These are phyloP conservation scores for Gracilaria gracilis DNA, from an alignment of 23 red algal genomes.

Conservation along the genomic window DNA sequence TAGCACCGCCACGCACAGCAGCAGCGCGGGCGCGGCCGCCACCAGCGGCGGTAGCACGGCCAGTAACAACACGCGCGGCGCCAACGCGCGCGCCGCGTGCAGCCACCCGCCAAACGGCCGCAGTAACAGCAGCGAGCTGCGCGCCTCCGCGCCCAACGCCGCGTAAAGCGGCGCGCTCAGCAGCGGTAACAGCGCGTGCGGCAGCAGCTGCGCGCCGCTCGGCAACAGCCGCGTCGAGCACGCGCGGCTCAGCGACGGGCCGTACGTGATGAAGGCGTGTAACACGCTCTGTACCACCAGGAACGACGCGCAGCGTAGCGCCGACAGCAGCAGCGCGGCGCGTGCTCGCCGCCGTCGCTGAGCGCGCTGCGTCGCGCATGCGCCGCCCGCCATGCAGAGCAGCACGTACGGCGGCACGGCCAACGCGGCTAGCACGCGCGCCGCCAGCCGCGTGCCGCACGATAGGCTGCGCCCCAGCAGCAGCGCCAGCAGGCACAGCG, in stretches of 20 bases:
- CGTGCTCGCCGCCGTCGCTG: too few species aligned
- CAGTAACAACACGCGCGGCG: conserved; percentile 2
- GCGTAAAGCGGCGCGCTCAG: not conserved
- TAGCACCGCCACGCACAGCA: not conserved
- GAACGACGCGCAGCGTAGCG: not conserved
- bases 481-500: too few species aligned
- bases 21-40: not conserved
- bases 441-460: too few species aligned
- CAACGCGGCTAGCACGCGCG: too few species aligned
- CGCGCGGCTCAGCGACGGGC: not conserved
- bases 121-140: not conserved
- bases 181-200: not conserved
- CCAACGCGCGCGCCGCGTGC: not conserved
- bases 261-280: not conserved
- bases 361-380: too few species aligned
- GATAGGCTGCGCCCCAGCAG: too few species aligned
- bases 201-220: not conserved
- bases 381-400: too few species aligned
- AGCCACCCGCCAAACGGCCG: not conserved
- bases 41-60: not conserved
- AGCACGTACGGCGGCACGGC: too few species aligned
- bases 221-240: not conserved
- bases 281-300: not conserved
- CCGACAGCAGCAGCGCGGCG: not conserved
- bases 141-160: not conserved